phyloP scores from a whole-genome alignment of 495 filamentous ascomycete genomes.

The Mytilinidion resinicola region DNA sequence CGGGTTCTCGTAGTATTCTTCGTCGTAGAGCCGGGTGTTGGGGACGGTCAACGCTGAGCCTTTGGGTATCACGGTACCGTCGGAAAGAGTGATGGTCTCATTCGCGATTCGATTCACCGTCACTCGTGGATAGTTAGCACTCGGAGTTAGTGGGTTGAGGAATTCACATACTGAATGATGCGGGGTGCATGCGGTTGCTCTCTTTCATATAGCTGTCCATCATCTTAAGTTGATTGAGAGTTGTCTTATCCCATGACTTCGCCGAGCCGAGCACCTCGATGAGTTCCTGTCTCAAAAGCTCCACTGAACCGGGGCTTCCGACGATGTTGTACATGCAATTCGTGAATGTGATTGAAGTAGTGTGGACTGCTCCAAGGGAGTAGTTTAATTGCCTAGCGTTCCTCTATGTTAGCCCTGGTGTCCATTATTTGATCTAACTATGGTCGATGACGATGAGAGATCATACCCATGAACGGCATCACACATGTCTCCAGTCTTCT shows the following conservation, averaged over 20 bases:
- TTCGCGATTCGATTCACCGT: conserved; percentile 15
- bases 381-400: neutral
- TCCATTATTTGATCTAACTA: no score
- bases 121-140: neutral
- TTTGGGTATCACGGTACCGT: conserved; percentile 18
- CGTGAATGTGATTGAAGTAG: conserved; percentile 12
- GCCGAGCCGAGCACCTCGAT: conserved; percentile 32
- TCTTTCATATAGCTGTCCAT: conserved; percentile 54
- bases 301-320: conserved; percentile 41
- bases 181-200: conserved; percentile 38
- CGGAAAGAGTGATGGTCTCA: conserved; percentile 13
- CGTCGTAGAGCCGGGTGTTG: neutral
- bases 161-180: conserved; percentile 35
- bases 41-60: conserved; percentile 10
- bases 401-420: no score
- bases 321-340: conserved; percentile 43
- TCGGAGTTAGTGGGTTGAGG: neutral
- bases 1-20: conserved; percentile 27
- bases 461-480: neutral
- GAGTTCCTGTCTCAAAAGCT: conserved; percentile 49
- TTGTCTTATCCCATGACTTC: conserved; percentile 33
- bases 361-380: conserved; percentile 15
- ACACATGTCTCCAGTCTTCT: neutral
- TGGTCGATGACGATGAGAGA: no score
- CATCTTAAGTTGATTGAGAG: conserved; percentile 40